Conservation (phyloP, 495 filamentous ascomycete genomes). For the Melanomma pulvis-pyrius region DNA sequence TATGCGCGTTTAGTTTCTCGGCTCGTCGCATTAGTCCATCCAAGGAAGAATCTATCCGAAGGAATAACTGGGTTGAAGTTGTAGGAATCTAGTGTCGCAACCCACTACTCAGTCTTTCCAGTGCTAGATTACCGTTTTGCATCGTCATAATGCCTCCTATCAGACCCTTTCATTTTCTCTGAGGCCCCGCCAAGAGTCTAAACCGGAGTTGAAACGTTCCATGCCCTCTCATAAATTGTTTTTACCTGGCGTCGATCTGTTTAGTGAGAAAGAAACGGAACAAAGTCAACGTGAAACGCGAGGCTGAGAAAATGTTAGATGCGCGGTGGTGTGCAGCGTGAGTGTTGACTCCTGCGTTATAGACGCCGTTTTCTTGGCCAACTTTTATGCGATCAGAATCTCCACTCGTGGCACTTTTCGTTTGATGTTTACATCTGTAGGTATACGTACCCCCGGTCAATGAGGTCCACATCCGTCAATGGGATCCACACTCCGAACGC, state of each 20-base stretch:
- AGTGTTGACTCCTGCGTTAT: neutral
- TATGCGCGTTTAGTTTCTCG: neutral
- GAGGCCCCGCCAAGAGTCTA: neutral
- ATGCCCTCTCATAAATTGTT: constrained; percentile 10
- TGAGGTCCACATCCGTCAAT: neutral
- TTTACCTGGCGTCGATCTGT: neutral
- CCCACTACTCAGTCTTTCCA: neutral
- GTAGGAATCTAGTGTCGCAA: neutral
- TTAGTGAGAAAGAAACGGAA: constrained; percentile 10
- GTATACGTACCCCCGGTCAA: constrained; percentile 15
- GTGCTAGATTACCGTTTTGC: neutral
- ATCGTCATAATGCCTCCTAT: constrained; percentile 3
- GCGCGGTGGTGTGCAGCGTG: neutral
- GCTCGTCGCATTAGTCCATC: neutral
- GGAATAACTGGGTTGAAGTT: neutral
- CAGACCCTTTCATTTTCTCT: constrained; percentile 5
- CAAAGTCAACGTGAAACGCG: constrained; percentile 1
- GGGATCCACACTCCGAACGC: neutral
- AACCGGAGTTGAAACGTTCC: neutral
- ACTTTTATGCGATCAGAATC: neutral
- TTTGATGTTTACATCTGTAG: constrained; percentile 10
- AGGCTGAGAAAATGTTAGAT: neutral
- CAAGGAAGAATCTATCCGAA: constrained; percentile 9
- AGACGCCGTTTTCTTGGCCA: neutral
- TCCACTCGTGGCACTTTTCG: constrained; percentile 9